Conservation (phyloP, 2,329 filamentous ascomycete genomes). For the Colletotrichum aenigma region DNA sequence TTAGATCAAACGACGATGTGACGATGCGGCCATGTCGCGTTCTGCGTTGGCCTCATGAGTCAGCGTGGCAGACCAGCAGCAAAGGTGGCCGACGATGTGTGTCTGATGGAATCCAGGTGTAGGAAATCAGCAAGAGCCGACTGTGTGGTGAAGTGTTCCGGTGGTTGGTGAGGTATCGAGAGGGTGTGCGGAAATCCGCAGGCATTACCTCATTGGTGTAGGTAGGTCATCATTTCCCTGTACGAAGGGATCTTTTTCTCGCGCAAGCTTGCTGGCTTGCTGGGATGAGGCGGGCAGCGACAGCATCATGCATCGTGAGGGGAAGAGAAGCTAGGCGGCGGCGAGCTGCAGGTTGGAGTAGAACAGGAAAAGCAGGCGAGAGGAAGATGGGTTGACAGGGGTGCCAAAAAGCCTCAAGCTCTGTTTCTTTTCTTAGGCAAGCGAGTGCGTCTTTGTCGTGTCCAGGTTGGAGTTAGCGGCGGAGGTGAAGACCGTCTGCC, state of each 20-base stretch:
- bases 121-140: neutral
- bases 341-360: neutral
- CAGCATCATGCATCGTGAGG: slow-evolving; percentile 6
- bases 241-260: neutral
- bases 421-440: slow-evolving; percentile 6
- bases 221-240: neutral
- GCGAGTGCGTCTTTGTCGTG: neutral
- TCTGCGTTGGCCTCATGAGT: neutral
- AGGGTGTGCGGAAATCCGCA: neutral
- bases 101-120: neutral
- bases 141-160: neutral
- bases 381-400: neutral
- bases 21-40: neutral
- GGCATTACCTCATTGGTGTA: neutral
- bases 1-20: slow-evolving; percentile 2
- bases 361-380: neutral
- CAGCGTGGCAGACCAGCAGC: neutral
- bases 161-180: neutral
- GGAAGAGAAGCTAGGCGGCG: neutral
- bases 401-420: neutral
- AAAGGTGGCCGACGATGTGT: neutral
- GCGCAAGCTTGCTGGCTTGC: neutral
- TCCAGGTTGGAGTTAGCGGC: neutral
- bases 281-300: neutral
- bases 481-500: neutral